Conservation (phyloP, 306 rosid species). For the Albizia julibrissin region DNA sequence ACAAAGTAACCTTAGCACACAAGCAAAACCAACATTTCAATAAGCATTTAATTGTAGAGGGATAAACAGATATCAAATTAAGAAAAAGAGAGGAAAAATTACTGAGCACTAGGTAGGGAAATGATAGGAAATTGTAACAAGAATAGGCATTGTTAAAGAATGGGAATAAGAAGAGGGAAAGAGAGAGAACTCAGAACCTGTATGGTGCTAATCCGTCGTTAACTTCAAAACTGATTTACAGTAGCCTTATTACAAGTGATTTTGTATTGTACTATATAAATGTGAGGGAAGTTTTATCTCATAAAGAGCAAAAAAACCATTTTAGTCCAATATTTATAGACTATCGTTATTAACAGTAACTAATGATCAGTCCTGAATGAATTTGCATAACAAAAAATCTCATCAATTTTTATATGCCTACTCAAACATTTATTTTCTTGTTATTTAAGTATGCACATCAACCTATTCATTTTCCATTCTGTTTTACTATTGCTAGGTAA, state of each 20-base stretch:
- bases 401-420: neutral
- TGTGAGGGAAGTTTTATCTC: neutral
- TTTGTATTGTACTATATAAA: too few species aligned
- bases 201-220: neutral
- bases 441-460: conserved; percentile 1
- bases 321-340: neutral
- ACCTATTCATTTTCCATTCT: neutral
- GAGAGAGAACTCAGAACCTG: neutral
- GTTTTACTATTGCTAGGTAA: conserved; percentile 16
- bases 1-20: conserved; percentile 55
- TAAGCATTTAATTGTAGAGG: conserved; percentile 7
- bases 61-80: conserved; percentile 11
- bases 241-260: neutral
- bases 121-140: neutral
- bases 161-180: neutral
- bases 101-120: neutral
- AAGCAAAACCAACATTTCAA: conserved; percentile 18
- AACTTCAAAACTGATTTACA: neutral
- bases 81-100: neutral
- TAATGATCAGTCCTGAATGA: neutral
- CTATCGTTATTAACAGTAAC: neutral
- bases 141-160: neutral
- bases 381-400: neutral
- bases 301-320: neutral
- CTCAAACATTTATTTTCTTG: conserved; percentile 4